These are phyloP conservation scores for Panaeolus papilionaceus DNA, from an alignment of 768 basidiomycete genomes.

Conservation along the genomic window DNA sequence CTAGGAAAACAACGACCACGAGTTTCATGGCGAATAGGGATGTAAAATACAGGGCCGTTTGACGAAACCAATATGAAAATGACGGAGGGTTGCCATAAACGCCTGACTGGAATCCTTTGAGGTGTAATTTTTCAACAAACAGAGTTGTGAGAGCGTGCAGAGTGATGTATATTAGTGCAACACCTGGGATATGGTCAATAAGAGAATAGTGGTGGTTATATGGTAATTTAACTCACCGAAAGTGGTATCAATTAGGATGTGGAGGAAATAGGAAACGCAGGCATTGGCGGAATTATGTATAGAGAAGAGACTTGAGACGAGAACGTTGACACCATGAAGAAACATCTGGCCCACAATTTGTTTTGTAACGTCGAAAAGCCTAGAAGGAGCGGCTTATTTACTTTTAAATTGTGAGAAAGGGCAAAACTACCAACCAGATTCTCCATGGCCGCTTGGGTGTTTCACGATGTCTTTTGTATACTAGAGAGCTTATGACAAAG, in stretches of 20 bases:
- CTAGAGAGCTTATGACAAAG: constrained; percentile 84
- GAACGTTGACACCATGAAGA: constrained; percentile 78
- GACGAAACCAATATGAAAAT: constrained; percentile 72
- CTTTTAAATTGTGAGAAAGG: constrained; percentile 4
- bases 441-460: constrained; percentile 86
- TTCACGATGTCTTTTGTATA: constrained; percentile 91
- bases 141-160: constrained; percentile 69
- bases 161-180: constrained; percentile 79
- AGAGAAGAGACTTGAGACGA: constrained; percentile 81
- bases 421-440: constrained; percentile 72
- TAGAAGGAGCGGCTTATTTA: constrained; percentile 32
- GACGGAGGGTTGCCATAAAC: constrained; percentile 89
- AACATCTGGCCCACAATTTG: constrained; percentile 88
- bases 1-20: constrained; percentile 80
- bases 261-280: constrained; percentile 91
- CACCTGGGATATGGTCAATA: constrained; percentile 54
- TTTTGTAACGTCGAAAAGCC: constrained; percentile 94
- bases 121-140: constrained; percentile 64
- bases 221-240: constrained; percentile 60
- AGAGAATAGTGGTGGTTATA: neutral
- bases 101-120: constrained; percentile 86
- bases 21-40: constrained; percentile 89
- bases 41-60: constrained; percentile 82
- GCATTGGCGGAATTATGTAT: constrained; percentile 77
- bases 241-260: constrained; percentile 91